Base-by-base conservation (phyloP, 2,329 filamentous ascomycete species). In the Chrysosporium queenslandicum region DNA sequence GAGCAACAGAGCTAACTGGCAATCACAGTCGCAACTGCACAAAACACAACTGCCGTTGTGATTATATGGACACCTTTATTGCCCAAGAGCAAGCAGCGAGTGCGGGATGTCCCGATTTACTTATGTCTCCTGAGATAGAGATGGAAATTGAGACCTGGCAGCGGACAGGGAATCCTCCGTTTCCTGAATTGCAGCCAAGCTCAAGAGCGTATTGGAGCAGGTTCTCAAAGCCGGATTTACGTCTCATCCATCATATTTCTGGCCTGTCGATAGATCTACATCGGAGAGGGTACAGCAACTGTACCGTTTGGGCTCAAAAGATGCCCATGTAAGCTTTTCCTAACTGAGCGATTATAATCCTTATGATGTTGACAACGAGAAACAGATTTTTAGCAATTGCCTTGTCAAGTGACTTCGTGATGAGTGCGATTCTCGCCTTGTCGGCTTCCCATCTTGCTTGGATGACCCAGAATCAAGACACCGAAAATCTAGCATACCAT, bases 1-100 rank as follows among this genome's bases (percentile, higher is more conserved):
- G 4, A 27, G 47, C 30, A 39, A 46, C 6, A 39, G 25, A n/a
- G 30, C 55, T 61, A 47, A 62, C 40, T 9, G 37, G n/a, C 34
- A 23, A 16, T 30, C 16, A 29, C 27, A 94, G 90, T 74, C 88
- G 88, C 64, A 98, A 98, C 72, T 98, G 92, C 73, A 96, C 91
- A 56, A 98, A 97, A 74, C 92, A 98, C 74, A 95, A 96, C 74
- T 92, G 94, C 63, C 86, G 90, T 64, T 98, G 92, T 72, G 92
- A 95, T 62, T 98, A 97, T 75, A 94, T 95, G 77, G 90, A 97
- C 66, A 82, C 83, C 64, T 80, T 86, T 56, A 71, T 72, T 46
- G 48, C 63, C 45, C 77, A 79, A 58, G 77, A 77, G 57, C 73
- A 71, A 53, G 67, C 72, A 49, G 70, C 69, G 54, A 71, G 75